phyloP scores from a whole-genome alignment of 2,329 filamentous ascomycete species.

The Mycogone perniciosa region DNA sequence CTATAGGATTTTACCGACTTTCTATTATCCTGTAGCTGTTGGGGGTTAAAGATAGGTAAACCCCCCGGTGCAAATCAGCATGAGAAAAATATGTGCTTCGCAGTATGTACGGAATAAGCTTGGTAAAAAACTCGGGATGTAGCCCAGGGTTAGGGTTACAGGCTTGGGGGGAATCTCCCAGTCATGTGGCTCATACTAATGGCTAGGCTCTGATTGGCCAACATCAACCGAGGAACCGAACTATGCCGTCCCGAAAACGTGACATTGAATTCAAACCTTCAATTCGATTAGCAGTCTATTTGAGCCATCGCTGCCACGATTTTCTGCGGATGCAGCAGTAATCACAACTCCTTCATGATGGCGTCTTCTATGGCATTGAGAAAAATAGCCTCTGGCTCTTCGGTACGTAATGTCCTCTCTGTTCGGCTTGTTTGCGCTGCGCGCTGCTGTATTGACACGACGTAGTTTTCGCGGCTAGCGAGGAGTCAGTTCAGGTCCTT shows the following conservation, averaged over 20 bases:
- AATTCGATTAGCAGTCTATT: conserved; percentile 8
- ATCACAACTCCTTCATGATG: conserved; percentile 35
- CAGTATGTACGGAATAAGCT: too few relatives aligned
- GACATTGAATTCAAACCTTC: conserved; percentile 8
- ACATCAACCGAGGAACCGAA: conserved; percentile 14
- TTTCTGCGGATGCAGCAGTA: conserved; percentile 20
- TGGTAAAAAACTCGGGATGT: too few relatives aligned
- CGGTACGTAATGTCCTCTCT: conserved; percentile 39
- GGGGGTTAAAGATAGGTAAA: too few relatives aligned
- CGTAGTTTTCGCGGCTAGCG: conserved; percentile 56
- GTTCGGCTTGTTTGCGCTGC: background rate
- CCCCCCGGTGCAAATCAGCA: too few relatives aligned
- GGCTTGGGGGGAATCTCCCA: background rate
- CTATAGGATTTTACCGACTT: too few relatives aligned
- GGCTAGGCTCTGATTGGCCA: conserved; percentile 9
- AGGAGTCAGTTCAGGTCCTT: conserved; percentile 69
- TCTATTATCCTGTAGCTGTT: too few relatives aligned
- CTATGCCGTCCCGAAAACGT: conserved; percentile 12
- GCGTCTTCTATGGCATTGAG: conserved; percentile 61
- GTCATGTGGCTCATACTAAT: conserved; percentile 7
- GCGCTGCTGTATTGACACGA: conserved; percentile 18
- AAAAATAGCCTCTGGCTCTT: conserved; percentile 50
- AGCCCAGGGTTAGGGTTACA: too few relatives aligned
- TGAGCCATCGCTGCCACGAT: conserved; percentile 17
- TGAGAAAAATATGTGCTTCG: too few relatives aligned